A percentile compares a stretch with the other conserved stretches of the same genome.
Evolutionary conservation across 768 basidiomycete genomes (phyloP).

Genomic region (Mrakia hoshinonis): DNA sequence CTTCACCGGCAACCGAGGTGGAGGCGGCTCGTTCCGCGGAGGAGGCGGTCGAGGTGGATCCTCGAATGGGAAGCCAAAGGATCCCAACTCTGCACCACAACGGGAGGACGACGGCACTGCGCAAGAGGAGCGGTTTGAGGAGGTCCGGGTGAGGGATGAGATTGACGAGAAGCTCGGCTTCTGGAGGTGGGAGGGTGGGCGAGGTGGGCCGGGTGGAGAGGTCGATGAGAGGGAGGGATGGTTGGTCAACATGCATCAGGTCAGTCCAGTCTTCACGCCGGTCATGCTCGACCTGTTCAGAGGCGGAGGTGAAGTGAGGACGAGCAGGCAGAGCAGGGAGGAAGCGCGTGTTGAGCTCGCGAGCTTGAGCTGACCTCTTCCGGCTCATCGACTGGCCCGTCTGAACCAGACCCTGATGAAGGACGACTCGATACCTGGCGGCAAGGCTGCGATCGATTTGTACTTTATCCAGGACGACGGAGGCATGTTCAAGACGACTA

Average conservation of each 20-base stretch:
- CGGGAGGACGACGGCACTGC: conserved; percentile 73
- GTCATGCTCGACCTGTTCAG: background rate
- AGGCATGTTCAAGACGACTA: conserved; percentile 87
- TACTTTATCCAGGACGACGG: conserved; percentile 98
- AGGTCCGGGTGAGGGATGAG: conserved; percentile 64
- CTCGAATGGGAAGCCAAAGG: conserved; percentile 37
- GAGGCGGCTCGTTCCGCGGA: conserved; percentile 40
- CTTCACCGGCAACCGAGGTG: conserved; percentile 43
- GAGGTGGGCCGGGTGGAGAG: conserved; percentile 46
- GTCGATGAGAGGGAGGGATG: conserved; percentile 67
- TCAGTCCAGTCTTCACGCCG: conserved; percentile 44
- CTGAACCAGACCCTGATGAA: conserved; percentile 64
- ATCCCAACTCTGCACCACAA: conserved; percentile 41
- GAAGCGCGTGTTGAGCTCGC: background rate
- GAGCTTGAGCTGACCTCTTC: background rate
- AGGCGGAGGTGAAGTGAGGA: background rate
- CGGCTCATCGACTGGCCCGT: background rate
- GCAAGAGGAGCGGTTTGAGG: conserved; percentile 76
- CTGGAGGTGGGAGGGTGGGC: conserved; percentile 58
- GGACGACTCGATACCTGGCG: conserved; percentile 72
- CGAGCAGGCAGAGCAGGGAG: background rate
- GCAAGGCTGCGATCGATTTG: conserved; percentile 83
- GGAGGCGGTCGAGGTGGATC: conserved; percentile 46
- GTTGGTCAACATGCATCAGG: conserved; percentile 98
- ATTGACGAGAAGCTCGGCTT: conserved; percentile 93